Conservation (phyloP, 2,329 filamentous ascomycete genomes). For the Fonsecaea pugnacius region DNA sequence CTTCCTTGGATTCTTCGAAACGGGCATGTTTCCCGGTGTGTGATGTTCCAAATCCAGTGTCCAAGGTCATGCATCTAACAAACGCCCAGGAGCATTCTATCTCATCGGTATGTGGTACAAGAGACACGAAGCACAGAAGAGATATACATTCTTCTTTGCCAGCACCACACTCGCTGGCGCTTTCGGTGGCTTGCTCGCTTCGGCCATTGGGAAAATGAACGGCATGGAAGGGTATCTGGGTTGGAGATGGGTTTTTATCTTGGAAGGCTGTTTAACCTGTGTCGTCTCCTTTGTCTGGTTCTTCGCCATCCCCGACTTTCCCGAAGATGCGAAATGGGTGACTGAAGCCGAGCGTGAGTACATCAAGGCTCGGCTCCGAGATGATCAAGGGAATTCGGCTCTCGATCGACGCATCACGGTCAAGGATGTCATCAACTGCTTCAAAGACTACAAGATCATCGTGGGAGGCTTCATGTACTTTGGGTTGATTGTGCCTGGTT, state of each 20-base stretch:
- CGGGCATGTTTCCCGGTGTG: conserved; percentile 59
- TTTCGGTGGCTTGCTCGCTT: conserved; percentile 66
- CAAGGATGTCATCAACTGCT: conserved; percentile 64
- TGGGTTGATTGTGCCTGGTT: conserved; percentile 70
- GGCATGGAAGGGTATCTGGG: conserved; percentile 61
- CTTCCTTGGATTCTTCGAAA: conserved; percentile 79
- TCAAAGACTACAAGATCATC: conserved; percentile 75
- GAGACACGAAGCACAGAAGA: conserved; percentile 82
- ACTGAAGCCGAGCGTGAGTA: conserved; percentile 70
- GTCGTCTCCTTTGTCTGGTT: conserved; percentile 66
- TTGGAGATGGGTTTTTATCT: conserved; percentile 61
- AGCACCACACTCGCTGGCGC: conserved; percentile 66
- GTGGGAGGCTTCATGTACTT: conserved; percentile 81
- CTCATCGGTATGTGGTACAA: conserved; percentile 74
- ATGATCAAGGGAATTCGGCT: conserved; percentile 70
- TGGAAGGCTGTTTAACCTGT: conserved; percentile 67
- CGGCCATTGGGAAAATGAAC: conserved; percentile 63
- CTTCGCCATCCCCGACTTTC: conserved; percentile 75
- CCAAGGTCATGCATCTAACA: background rate
- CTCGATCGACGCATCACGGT: conserved; percentile 65
- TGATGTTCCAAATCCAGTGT: conserved; percentile 17
- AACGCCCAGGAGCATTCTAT: conserved; percentile 35
- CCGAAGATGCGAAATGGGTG: conserved; percentile 75
- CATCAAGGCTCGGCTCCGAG: conserved; percentile 67
- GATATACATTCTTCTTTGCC: conserved; percentile 92